These are phyloP conservation scores for Aureobasidium vineae DNA, from an alignment of 2,329 filamentous ascomycete species.

Conservation along the genomic window DNA sequence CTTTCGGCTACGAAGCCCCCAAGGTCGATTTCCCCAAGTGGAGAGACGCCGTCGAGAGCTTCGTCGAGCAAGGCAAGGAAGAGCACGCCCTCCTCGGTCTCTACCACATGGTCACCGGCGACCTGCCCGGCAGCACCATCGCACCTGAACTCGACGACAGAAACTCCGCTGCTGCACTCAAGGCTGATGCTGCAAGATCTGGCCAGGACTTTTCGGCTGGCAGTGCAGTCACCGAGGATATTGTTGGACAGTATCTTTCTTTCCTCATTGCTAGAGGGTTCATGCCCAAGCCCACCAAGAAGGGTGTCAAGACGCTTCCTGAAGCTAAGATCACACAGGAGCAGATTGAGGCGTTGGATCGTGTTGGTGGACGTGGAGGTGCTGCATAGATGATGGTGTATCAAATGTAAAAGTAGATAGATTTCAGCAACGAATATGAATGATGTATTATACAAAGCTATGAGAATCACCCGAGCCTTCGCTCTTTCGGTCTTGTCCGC, in stretches of 20 bases:
- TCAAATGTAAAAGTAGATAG: background rate
- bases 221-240: slow-evolving; percentile 58
- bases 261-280: slow-evolving; percentile 65
- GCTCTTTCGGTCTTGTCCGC: too few relatives aligned
- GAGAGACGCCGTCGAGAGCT: slow-evolving; percentile 65
- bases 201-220: slow-evolving; percentile 57
- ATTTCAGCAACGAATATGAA: background rate
- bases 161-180: slow-evolving; percentile 65
- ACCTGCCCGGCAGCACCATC: slow-evolving; percentile 67
- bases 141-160: slow-evolving; percentile 72
- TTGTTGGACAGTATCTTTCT: slow-evolving; percentile 62
- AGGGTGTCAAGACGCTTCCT: slow-evolving; percentile 45
- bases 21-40: slow-evolving; percentile 67
- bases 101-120: slow-evolving; percentile 68
- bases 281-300: slow-evolving; percentile 49
- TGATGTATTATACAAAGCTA: background rate
- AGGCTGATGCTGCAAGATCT: slow-evolving; percentile 60
- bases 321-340: slow-evolving; percentile 46
- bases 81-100: slow-evolving; percentile 72
- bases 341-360: slow-evolving; percentile 51
- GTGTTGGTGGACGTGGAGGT: slow-evolving; percentile 55
- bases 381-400: slow-evolving; percentile 13
- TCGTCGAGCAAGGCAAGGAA: slow-evolving; percentile 64
- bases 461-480: too few relatives aligned
- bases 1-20: slow-evolving; percentile 70